These are phyloP conservation scores for Rostrohypoxylon terebratum DNA, from an alignment of 495 filamentous ascomycete genomes.

Conservation along the genomic window DNA sequence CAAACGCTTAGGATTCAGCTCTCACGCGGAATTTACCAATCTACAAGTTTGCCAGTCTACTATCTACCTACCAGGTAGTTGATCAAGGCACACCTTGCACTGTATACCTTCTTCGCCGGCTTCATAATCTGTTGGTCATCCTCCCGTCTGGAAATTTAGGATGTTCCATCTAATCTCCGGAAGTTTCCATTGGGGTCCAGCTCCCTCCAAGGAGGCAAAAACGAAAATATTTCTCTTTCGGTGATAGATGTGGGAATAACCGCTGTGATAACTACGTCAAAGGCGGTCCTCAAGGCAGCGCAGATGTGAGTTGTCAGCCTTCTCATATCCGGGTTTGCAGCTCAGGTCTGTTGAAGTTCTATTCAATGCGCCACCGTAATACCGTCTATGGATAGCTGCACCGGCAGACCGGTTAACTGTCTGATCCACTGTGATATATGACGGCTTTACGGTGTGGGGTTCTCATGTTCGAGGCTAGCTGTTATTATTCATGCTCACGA, in stretches of 20 bases:
- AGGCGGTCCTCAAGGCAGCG: background rate
- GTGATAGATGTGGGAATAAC: background rate
- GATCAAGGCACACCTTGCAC: background rate
- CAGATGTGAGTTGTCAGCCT: slow-evolving; percentile 14
- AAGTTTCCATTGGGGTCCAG: slow-evolving; percentile 7
- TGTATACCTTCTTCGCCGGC: slow-evolving; percentile 17
- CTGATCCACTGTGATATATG: slow-evolving; percentile 8
- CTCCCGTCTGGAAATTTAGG: background rate
- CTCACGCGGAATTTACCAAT: background rate
- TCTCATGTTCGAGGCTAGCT: slow-evolving; percentile 13
- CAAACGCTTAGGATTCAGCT: slow-evolving; percentile 20
- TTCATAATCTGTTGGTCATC: slow-evolving; percentile 22
- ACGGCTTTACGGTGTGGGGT: slow-evolving; percentile 3
- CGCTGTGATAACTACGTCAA: background rate
- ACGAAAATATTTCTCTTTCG: slow-evolving; percentile 8
- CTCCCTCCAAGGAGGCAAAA: background rate
- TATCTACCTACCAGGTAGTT: background rate
- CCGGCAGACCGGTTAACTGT: background rate
- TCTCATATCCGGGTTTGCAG: slow-evolving; percentile 9
- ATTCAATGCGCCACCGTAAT: slow-evolving; percentile 8
- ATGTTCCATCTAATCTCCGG: slow-evolving; percentile 7
- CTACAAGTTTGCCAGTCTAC: no score
- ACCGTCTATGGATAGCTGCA: slow-evolving; percentile 16
- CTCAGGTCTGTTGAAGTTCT: slow-evolving; percentile 23
- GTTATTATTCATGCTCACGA: background rate